phyloP scores from a whole-genome alignment of 2,329 filamentous ascomycete species.

The Arthroderma sp. region DNA sequence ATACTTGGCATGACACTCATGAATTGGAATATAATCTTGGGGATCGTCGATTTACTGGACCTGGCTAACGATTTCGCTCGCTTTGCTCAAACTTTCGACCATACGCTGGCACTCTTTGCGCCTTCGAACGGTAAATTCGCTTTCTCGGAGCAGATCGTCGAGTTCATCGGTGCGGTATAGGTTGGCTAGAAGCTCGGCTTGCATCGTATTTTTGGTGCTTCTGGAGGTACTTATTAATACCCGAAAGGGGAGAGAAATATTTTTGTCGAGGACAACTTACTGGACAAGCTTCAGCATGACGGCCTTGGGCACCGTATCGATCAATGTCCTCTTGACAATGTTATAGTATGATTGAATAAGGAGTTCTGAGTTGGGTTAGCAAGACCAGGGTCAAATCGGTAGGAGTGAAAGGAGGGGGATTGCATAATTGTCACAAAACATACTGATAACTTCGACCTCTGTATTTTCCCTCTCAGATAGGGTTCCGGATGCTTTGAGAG shows the following conservation, averaged over 20 bases:
- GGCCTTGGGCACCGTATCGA: conserved; percentile 98
- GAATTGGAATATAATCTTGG: not conserved
- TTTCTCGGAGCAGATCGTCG: conserved; percentile 92
- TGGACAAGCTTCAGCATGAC: conserved; percentile 96
- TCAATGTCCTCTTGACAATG: conserved; percentile 96
- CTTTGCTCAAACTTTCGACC: conserved; percentile 83
- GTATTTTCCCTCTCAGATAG: conserved; percentile 88
- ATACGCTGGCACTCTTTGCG: conserved; percentile 98
- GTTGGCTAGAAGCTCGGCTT: conserved; percentile 87
- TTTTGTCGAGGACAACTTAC: conserved; percentile 42
- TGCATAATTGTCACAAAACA: conserved; percentile 24
- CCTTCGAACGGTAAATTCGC: conserved; percentile 86
- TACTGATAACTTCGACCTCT: conserved; percentile 97
- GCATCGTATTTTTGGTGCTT: conserved; percentile 96
- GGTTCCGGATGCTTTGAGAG: conserved; percentile 84
- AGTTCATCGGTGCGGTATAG: conserved; percentile 89
- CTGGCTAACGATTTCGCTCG: conserved; percentile 88
- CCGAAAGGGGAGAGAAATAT: conserved; percentile 1
- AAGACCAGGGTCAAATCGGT: too few relatives aligned
- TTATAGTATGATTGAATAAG: conserved; percentile 96
- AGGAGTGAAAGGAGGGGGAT: too few relatives aligned
- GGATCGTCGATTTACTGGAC: conserved; percentile 36
- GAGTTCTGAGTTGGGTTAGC: conserved; percentile 48
- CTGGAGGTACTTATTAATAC: conserved; percentile 31
- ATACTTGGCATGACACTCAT: too few relatives aligned